These are phyloP conservation scores for Rhizophagus clarus DNA, from an alignment of 192 early-diverging fungal species.

Conservation along the genomic window DNA sequence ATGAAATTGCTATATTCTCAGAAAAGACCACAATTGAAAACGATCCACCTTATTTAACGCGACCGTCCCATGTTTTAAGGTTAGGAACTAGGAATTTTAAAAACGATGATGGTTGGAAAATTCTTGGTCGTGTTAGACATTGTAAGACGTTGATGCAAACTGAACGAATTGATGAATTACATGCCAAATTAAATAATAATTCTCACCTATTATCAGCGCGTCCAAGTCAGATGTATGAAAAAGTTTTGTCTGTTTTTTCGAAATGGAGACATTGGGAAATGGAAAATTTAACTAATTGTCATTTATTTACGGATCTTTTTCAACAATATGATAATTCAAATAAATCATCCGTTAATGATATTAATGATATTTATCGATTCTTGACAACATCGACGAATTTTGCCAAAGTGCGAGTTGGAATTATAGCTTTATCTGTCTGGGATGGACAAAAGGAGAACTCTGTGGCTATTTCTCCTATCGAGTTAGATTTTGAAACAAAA, in stretches of 20 bases:
- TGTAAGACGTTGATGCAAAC: conserved; percentile 52
- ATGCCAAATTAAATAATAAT: conserved; percentile 43
- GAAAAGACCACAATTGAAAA: conserved; percentile 41
- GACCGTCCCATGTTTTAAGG: conserved; percentile 63
- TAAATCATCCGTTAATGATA: conserved; percentile 10
- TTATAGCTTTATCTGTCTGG: conserved; percentile 49
- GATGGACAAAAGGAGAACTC: conserved; percentile 56
- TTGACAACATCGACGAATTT: conserved; percentile 39
- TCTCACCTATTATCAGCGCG: conserved; percentile 36
- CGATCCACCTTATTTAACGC: conserved; percentile 69
- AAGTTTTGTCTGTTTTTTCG: conserved; percentile 49
- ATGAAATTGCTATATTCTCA: conserved; percentile 56
- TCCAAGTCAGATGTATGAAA: conserved; percentile 48
- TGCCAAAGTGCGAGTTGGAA: conserved; percentile 44
- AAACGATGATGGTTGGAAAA: conserved; percentile 75
- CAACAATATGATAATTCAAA: conserved; percentile 31
- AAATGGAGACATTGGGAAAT: conserved; percentile 71
- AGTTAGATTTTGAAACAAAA: conserved; percentile 40
- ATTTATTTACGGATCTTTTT: conserved; percentile 53
- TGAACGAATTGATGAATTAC: conserved; percentile 38
- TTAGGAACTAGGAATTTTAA: conserved; percentile 64
- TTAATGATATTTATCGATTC: conserved; percentile 36
- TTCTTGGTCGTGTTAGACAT: conserved; percentile 66
- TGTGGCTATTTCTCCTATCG: conserved; percentile 39
- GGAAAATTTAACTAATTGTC: conserved; percentile 45